phyloP scores from a whole-genome alignment of 805 yeast genomes.

The Saccharomycopsis olivae region DNA sequence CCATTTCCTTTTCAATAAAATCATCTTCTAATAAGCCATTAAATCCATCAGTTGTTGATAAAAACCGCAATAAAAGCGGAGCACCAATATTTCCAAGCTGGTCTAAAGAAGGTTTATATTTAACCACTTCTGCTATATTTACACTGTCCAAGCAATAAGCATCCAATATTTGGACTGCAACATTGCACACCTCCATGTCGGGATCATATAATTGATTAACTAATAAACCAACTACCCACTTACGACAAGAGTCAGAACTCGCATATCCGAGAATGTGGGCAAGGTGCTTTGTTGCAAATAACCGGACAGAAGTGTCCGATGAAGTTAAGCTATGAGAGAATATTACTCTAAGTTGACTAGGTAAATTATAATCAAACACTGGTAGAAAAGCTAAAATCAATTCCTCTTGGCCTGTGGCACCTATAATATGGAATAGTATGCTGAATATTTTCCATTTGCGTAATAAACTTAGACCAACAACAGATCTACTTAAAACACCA shows the following conservation, averaged over 20 bases:
- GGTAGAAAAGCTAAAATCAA: constrained; percentile 47
- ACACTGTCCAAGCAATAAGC: constrained; percentile 38
- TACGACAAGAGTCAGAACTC: constrained; percentile 10
- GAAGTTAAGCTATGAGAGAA: constrained; percentile 54
- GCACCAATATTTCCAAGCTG: constrained; percentile 43
- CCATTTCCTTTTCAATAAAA: constrained; percentile 55
- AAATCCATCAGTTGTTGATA: constrained; percentile 64
- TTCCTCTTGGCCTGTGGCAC: constrained; percentile 44
- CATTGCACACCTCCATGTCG: constrained; percentile 40
- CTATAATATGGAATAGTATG: constrained; percentile 61
- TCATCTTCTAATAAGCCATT: constrained; percentile 47
- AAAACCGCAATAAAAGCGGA: constrained; percentile 49
- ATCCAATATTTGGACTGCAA: constrained; percentile 46
- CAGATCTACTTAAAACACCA: constrained; percentile 55
- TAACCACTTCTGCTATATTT: constrained; percentile 41
- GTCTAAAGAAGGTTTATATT: constrained; percentile 43
- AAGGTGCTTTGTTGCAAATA: constrained; percentile 47
- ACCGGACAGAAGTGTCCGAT: constrained; percentile 39
- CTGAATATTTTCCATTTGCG: constrained; percentile 81
- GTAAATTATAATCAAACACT: constrained; percentile 47
- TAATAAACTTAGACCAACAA: constrained; percentile 56
- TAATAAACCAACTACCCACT: constrained; percentile 43
- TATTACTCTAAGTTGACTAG: constrained; percentile 59
- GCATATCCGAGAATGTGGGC: constrained; percentile 27
- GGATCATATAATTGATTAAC: constrained; percentile 65